Conservation (phyloP, 2,329 filamentous ascomycete species). For the Ceratocystis albifundus region DNA sequence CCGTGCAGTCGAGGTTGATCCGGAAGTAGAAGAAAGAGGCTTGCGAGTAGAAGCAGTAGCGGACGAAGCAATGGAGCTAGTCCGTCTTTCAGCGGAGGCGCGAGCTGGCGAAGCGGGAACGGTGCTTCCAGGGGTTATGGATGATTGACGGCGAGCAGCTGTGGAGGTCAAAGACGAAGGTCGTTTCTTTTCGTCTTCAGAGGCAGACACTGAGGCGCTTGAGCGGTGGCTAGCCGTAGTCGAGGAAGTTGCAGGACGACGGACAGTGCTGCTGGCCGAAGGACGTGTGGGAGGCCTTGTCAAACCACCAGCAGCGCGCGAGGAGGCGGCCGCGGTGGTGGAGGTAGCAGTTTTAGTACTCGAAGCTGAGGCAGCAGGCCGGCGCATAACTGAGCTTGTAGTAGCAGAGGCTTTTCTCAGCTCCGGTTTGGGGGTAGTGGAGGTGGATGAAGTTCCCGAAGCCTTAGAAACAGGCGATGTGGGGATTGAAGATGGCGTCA, state of each 20-base stretch:
- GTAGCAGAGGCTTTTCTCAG: constrained; percentile 31
- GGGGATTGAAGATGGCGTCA: constrained; percentile 27
- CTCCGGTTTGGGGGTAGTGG: constrained; percentile 26
- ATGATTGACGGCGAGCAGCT: constrained; percentile 30
- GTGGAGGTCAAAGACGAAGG: constrained; percentile 26
- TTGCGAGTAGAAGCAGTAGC: constrained; percentile 25
- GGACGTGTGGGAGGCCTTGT: constrained; percentile 41
- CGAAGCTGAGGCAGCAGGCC: constrained; percentile 30
- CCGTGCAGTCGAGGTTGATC: constrained; percentile 4
- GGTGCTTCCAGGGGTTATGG: constrained; percentile 27
- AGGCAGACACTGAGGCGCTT: constrained; percentile 39
- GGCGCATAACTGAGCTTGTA: constrained; percentile 29
- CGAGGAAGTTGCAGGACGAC: constrained; percentile 30
- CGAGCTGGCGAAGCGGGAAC: constrained; percentile 29
- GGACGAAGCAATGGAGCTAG: constrained; percentile 33
- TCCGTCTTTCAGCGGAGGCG: constrained; percentile 26
- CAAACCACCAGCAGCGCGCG: constrained; percentile 33
- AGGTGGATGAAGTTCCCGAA: constrained; percentile 26
- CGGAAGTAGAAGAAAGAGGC: constrained; percentile 19
- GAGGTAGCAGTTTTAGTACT: constrained; percentile 28
- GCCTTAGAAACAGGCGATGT: constrained; percentile 30
- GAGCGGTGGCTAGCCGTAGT: constrained; percentile 36
- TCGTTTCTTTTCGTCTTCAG: constrained; percentile 40
- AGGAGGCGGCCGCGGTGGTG: constrained; percentile 21
- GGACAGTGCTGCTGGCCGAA: constrained; percentile 31